Base-by-base conservation (phyloP, 2,329 filamentous ascomycete genomes). In the Sclerotinia glacialis region DNA sequence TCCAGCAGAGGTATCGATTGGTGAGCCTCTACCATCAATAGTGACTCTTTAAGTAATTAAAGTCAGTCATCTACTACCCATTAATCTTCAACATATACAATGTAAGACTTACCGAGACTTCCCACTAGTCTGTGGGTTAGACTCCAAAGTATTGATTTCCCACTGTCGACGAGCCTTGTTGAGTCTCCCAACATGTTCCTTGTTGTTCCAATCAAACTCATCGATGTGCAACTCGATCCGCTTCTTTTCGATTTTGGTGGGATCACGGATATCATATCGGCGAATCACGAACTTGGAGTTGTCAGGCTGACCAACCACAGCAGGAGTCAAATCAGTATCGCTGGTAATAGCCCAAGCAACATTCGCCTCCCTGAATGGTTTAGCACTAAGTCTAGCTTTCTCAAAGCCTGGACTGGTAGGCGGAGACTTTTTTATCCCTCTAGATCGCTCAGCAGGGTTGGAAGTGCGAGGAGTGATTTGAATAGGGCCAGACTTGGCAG, bases 41-140 rank as follows among this genome's bases (percentile, higher is more conserved):
- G 56, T 60, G 3, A 47, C 56, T 0, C 56, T 60, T 7, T 12
- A 18, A 0, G 3, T 28, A 2, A n/a, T 46, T 5, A 47, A 5
- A 2, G 3, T 60, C 0, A 60, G 56, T 14, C 1, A 34, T 31
- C 21, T 5, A n/a, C 1, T 47, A 7, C 44, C 0, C 9, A 2
- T n/a, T n/a, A n/a, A n/a, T 0, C 7, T 7, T 12, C n/a, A 23
- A 3, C 3, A 1, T 2, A 1, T 47, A 21, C 18, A 16, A 34
- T 12, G 3, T n/a, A n/a, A n/a, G n/a, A n/a, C 56, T 34, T 47
- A 60, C 56, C 56, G n/a, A 16, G 56, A 60, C 4, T 47, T 60
- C 2, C 56, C 56, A 34, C 56, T 47, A 2, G 56, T 60, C 42
- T 60, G 56, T 1, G 56, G 56, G 9, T 60, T 60, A 1, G 56